phyloP scores from a whole-genome alignment of 2,329 filamentous ascomycete species.

The Knufia fluminis region DNA sequence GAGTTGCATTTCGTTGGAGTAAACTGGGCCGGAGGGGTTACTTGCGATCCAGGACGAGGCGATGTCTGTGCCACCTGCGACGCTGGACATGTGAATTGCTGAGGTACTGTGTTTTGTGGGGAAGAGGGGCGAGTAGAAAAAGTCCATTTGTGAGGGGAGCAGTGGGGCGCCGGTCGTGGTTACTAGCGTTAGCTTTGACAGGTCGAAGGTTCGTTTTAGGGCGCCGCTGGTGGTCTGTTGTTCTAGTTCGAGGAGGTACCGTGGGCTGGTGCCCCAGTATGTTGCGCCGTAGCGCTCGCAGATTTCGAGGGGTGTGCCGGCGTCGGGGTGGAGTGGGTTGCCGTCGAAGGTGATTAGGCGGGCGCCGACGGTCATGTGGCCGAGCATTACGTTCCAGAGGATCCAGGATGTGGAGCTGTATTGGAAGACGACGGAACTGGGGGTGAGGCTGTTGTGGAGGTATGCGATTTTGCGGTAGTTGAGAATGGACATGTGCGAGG shows the following conservation, averaged over 20 bases:
- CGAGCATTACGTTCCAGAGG: slow-evolving; percentile 39
- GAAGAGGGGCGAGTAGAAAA: slow-evolving; percentile 36
- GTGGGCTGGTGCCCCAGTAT: slow-evolving; percentile 38
- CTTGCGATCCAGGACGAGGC: slow-evolving; percentile 37
- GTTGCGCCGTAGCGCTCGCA: slow-evolving; percentile 30
- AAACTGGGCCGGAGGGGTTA: slow-evolving; percentile 35
- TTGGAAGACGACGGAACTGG: slow-evolving; percentile 35
- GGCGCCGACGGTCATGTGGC: slow-evolving; percentile 34
- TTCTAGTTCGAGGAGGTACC: slow-evolving; percentile 38
- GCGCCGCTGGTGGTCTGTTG: slow-evolving; percentile 20
- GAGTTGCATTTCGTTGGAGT: slow-evolving; percentile 39
- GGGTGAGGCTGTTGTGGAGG: slow-evolving; percentile 36
- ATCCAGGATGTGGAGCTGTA: slow-evolving; percentile 41
- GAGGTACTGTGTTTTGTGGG: slow-evolving; percentile 15
- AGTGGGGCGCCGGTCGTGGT: slow-evolving; percentile 39
- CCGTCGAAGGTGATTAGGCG: slow-evolving; percentile 38
- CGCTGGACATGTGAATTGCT: slow-evolving; percentile 32
- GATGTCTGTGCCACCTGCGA: slow-evolving; percentile 42
- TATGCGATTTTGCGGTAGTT: slow-evolving; percentile 37
- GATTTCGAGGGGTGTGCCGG: slow-evolving; percentile 30
- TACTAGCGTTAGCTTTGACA: slow-evolving; percentile 33
- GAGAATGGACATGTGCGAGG: slow-evolving; percentile 35
- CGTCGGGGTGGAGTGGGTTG: slow-evolving; percentile 34
- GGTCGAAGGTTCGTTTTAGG: slow-evolving; percentile 26
- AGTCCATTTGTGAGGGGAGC: slow-evolving; percentile 35